Base-by-base conservation (phyloP, 306 rosid genomes). In the Myrica gale region DNA sequence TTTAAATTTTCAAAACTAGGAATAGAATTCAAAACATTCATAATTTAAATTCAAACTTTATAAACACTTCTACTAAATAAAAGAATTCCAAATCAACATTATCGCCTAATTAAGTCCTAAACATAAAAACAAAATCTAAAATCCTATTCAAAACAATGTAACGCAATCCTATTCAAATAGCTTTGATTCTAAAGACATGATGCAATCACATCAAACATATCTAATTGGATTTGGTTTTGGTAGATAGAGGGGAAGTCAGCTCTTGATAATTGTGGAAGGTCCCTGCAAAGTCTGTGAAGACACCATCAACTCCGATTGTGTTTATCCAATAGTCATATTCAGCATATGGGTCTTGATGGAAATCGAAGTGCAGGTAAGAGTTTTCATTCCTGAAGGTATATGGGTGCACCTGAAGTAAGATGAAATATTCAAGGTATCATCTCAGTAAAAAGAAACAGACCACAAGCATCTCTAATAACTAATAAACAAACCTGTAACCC, bases 211-310 rank as follows among this genome's bases (percentile, higher is more conserved):
- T 32, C 37, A 32, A 32, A 32, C 37, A 32, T 32, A 32, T 32
- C 37, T 32, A 32, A 32, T 32, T 32, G 37, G 3, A 32, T n/a
- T 74, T 61, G 21, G 72, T 84, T 54, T 71, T 26, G 4, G 19
- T 23, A 71, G 50, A 21, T 11, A 74, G 72, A 47, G 73, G 26
- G 39, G 91, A 70, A 21, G 87, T 83, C 89, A 88, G 87, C 61
- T 89, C 76, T 82, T 87, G 93, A 70, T 67, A 93, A 32, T 73
- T 76, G 68, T 91, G 93, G 54, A 93, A 91, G 81, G 90, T 90
- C 41, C 98, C 94, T 4, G 98, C 63, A 86, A 93, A 91, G 85
- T 93, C 97, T 68, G 98, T 93, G 60, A 93, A 93, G 53, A 93
- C 83, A 67, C 98, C 98, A 76, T 93, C 98, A 72, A 93, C 87